phyloP scores from a whole-genome alignment of 1,284 basidiomycete genomes.

The Cystobasidiaceae sp. region DNA sequence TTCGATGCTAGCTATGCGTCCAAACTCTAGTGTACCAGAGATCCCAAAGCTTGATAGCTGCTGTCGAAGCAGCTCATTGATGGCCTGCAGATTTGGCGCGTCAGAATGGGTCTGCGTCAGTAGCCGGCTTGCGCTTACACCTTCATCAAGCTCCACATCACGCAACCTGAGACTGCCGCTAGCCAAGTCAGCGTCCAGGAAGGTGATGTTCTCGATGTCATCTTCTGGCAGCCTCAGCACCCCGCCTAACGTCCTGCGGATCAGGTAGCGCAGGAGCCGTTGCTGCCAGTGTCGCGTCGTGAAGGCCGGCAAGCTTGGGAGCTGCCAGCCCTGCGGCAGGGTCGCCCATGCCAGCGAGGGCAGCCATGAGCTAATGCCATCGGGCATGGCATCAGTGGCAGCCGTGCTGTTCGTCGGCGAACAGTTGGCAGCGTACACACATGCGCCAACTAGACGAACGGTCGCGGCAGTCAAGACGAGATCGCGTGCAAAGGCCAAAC shows the following conservation, averaged over 20 bases:
- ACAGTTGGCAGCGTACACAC: not conserved
- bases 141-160: conserved; percentile 20
- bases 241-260: conserved; percentile 16
- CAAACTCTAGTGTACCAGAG: not conserved
- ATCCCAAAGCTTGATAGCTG: not conserved
- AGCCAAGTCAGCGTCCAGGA: conserved; percentile 19
- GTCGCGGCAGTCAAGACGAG: too few species aligned
- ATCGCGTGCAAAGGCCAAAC: too few species aligned
- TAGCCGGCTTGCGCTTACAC: not conserved
- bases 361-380: conserved; percentile 12
- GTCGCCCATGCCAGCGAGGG: conserved; percentile 14
- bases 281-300: conserved; percentile 29
- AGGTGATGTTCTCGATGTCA: conserved; percentile 15
- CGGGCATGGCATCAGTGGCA: conserved; percentile 22
- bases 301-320: conserved; percentile 7
- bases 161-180: conserved; percentile 7
- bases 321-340: not conserved
- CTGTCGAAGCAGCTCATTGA: not conserved
- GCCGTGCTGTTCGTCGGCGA: not conserved
- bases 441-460: too few species aligned
- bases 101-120: not conserved
- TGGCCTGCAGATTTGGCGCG: conserved; percentile 6
- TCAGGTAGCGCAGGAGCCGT: conserved; percentile 17
- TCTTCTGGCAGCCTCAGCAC: conserved; percentile 19
- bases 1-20: not conserved